Evolutionary conservation across 805 yeast species (phyloP).

Genomic region (Candida pseudofarinosa): DNA sequence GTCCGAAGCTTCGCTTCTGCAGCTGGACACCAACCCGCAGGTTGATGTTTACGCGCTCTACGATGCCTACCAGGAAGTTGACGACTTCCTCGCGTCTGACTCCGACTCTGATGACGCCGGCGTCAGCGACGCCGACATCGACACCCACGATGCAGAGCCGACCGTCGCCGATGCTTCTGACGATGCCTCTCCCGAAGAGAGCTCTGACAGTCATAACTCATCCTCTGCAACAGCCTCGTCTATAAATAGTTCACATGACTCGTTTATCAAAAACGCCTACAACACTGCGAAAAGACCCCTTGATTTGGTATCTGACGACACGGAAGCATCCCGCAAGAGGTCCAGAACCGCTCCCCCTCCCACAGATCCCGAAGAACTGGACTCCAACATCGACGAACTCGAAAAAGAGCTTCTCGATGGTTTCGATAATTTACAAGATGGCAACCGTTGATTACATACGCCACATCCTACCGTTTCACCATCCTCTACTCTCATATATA

Average conservation of each 20-base stretch:
- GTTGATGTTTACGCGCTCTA: slow-evolving; percentile 35
- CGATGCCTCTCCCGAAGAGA: slow-evolving; percentile 4
- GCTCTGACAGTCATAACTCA: slow-evolving; percentile 1
- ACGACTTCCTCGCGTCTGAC: slow-evolving; percentile 45
- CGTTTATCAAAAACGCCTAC: slow-evolving; percentile 26
- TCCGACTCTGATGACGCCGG: slow-evolving; percentile 34
- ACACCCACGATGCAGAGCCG: slow-evolving; percentile 16
- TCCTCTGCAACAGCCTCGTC: background rate
- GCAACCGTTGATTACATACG: no score
- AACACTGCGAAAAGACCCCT: slow-evolving; percentile 14
- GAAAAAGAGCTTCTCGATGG: slow-evolving; percentile 51
- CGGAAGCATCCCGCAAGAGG: slow-evolving; percentile 4
- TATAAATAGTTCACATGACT: slow-evolving; percentile 9
- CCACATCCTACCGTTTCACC: no score
- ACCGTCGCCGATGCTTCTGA: slow-evolving; percentile 1
- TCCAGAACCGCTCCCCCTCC: background rate
- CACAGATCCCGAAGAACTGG: slow-evolving; percentile 9
- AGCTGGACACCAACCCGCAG: slow-evolving; percentile 3
- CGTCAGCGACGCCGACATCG: slow-evolving; percentile 26
- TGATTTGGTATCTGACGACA: slow-evolving; percentile 7
- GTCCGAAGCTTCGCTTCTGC: background rate
- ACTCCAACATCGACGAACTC: slow-evolving; percentile 40
- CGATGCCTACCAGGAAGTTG: slow-evolving; percentile 42
- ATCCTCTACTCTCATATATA: no score
- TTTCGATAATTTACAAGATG: slow-evolving; percentile 45